Evolutionary conservation across 129 eudicot species (phyloP), one percentile per base, ranked within the genome.

Genomic region (Saussurea involucrata): DNA sequence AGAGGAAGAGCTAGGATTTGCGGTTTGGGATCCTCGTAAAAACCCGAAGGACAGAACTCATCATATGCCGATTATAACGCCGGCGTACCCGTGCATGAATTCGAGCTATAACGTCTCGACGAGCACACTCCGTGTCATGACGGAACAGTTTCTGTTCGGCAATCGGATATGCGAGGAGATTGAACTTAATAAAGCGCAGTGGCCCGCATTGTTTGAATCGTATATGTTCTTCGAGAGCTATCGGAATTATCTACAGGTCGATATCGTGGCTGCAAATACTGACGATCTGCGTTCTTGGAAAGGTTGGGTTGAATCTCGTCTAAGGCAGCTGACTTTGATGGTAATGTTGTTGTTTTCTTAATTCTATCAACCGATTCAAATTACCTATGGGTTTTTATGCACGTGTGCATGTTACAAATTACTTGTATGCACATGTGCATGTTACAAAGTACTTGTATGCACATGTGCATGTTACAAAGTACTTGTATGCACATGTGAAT

Each of bases 51-150:
- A 95, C 75, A 76, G 92, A 11, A 89, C 86, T 18, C 99, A 95
- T 76, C 97, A 76, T 64, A 95, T 95, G 99, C 99, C 96, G 2
- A 92, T 92, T 3, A 95, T 95, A 29, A 95, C 97, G 24, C 99
- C 97, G 70, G 95, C 99, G 3, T 95, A 95, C 76, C 99, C 99
- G 0, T 95, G 97, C 84, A 95, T 95, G 97, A 95, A 95, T 67
- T 95, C 97, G n/a, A 95, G 99, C 81, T 95, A 92, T 78, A 95
- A 92, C 73, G 97, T 92, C 20, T 92, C 99, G 25, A 74, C 90
- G 20, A 95, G 95, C 82, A 95, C 99, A 49, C 97, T 92, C 4
- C 84, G 95, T 10, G 97, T 95, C 12, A 95, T 95, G 97, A 85
- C 74, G 24, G 97, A 95, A 66, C 99, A 95, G 67, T 95, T 95